A percentile compares a stretch with the other conserved stretches of the same genome.
These are phyloP conservation scores for Setaria viridis DNA, from an alignment of 202 grass and related monocot genomes.

Conservation along the genomic window DNA sequence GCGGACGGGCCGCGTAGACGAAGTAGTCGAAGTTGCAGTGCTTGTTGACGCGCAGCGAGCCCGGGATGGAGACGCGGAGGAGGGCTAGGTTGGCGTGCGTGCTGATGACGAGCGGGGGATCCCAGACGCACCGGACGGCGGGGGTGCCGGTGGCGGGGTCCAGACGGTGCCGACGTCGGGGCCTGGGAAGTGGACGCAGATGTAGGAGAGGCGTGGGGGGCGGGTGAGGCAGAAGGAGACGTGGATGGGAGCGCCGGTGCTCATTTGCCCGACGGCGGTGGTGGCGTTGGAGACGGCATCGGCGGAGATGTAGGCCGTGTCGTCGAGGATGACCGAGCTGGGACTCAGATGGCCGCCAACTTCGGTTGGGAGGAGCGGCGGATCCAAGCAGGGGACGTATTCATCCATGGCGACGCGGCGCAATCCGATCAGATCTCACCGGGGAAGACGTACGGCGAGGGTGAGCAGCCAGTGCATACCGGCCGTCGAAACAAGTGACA, in stretches of 20 bases:
- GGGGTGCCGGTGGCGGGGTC: not conserved
- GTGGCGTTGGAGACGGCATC: conserved; percentile 4
- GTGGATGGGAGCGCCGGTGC: not conserved
- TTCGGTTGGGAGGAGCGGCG: not conserved
- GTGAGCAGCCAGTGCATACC: no score
- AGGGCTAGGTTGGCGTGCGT: conserved; percentile 8
- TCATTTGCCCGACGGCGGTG: not conserved
- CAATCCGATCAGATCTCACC: not conserved
- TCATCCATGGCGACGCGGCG: not conserved
- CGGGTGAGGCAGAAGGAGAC: not conserved
- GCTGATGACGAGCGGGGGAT: not conserved
- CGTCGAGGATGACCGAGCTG: not conserved
- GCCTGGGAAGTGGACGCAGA: conserved; percentile 17
- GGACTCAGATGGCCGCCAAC: not conserved
- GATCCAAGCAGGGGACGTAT: not conserved
- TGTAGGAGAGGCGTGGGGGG: not conserved
- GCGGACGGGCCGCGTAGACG: not conserved
- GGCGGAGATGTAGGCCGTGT: not conserved
- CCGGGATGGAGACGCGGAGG: not conserved
- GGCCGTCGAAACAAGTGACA: no score
- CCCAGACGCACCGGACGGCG: not conserved
- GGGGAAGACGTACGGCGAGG: not conserved
- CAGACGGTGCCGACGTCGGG: not conserved
- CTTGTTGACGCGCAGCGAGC: not conserved
- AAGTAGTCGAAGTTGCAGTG: not conserved